Evolutionary conservation across 768 basidiomycete species (phyloP).

Genomic region (Lanmaoa pseudosensibilis): DNA sequence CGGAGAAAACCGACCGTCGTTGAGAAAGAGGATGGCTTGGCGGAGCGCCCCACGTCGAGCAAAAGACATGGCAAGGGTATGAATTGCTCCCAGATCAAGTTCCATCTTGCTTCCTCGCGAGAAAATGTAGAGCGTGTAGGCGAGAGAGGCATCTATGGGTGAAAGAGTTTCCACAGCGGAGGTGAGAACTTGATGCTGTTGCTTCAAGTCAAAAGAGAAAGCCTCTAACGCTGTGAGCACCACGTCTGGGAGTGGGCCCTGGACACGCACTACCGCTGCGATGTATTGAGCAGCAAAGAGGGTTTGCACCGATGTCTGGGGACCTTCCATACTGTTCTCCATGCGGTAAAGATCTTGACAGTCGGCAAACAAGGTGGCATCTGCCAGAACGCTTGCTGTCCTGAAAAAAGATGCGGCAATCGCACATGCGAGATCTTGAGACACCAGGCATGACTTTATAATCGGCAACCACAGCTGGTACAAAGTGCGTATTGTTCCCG

Average conservation of each 20-base stretch:
- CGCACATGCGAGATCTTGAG: constrained; percentile 30
- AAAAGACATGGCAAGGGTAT: constrained; percentile 34
- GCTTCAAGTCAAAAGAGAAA: constrained; percentile 22
- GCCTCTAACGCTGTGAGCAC: constrained; percentile 34
- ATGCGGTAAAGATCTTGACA: constrained; percentile 36
- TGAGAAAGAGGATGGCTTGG: constrained; percentile 37
- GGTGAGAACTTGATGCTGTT: constrained; percentile 31
- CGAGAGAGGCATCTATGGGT: constrained; percentile 31
- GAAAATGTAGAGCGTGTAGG: constrained; percentile 37
- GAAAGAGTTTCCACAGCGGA: constrained; percentile 20
- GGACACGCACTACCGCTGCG: constrained; percentile 29
- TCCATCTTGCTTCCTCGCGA: constrained; percentile 23
- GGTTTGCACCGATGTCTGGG: neutral
- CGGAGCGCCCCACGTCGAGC: constrained; percentile 27
- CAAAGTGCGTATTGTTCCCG: constrained; percentile 34
- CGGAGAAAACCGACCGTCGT: constrained; percentile 29
- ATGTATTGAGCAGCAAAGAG: constrained; percentile 26
- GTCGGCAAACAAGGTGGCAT: constrained; percentile 37
- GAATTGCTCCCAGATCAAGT: constrained; percentile 23
- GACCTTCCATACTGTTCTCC: constrained; percentile 23
- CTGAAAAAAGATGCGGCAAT: constrained; percentile 47
- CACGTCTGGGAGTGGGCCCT: constrained; percentile 25
- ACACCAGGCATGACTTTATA: constrained; percentile 27
- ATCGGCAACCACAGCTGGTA: constrained; percentile 42
- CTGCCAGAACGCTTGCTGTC: constrained; percentile 40